Evolutionary conservation across 129 eudicot genomes (phyloP), one percentile per base, ranked within the genome.

Genomic region (Centrapalus pauciflorus): DNA sequence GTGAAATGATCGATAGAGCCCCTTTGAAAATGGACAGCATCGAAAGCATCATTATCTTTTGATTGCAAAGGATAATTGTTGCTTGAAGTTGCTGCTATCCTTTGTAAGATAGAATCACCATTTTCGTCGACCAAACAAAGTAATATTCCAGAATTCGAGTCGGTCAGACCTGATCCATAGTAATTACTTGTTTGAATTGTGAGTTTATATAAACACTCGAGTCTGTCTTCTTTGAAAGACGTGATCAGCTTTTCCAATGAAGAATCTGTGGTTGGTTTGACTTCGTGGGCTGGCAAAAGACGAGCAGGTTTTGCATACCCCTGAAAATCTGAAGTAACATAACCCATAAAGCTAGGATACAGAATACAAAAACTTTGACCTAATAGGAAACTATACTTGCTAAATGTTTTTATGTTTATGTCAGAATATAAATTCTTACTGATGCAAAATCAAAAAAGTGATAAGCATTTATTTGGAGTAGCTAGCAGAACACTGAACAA

Each of bases 101-200:
- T 79, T 71, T 86, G 93, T 61, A 93, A 79, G 55, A 89, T 82
- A 7, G 99, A 86, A 67, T 85, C 84, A 20, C 96, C 96, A 56
- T 84, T 80, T 78, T 80, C 85, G 66, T 89, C 96, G 30, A 93
- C 87, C 63, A 93, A 65, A 78, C 96, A 89, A 14, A 93, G 38
- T 9, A 84, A 74, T 66, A 93, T 65, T 40, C 87, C 92, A 16
- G 99, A 77, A 70, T 77, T 89, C 12, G 71, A 9, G 71, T 89
- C 83, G 0, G 81, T 86, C 41, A 93, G 79, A 59, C 76, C 91
- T 33, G 99, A 89, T 23, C 96, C 96, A 54, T 80, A 84, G 41
- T 71, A 49, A 28, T 75, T 76, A 77, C 99, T 89, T 5, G 99
- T 93, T 61, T 73, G 83, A 30, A 89, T 52, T 67, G 62, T 71